phyloP scores from a whole-genome alignment of 148 eudicot genomes.

The Chenopodium suecicum region DNA sequence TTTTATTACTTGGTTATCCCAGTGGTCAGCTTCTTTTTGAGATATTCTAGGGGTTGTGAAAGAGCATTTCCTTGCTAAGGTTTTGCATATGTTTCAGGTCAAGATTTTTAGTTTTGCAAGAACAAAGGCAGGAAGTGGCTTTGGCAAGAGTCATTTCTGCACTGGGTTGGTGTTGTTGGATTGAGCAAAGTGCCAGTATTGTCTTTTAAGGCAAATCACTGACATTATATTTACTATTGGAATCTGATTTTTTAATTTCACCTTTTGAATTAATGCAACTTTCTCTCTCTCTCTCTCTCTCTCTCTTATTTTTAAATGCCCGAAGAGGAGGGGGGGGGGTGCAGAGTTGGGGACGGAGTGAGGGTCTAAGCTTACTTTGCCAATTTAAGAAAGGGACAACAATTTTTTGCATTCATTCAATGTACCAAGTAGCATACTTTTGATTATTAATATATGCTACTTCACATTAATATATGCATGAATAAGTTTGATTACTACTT shows the following conservation, averaged over 20 bases:
- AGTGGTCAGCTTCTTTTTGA: conserved; percentile 11
- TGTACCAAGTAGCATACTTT: background rate
- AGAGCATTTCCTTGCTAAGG: conserved; percentile 18
- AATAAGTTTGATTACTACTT: conserved; percentile 4
- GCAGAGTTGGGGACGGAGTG: background rate
- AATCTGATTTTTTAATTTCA: background rate
- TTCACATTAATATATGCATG: background rate
- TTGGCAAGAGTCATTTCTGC: conserved; percentile 17
- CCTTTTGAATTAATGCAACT: background rate
- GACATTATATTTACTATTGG: conserved; percentile 15
- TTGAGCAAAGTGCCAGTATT: conserved; percentile 20
- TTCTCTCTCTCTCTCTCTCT: background rate
- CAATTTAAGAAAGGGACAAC: background rate
- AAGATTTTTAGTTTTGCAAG: conserved; percentile 19
- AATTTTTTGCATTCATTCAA: background rate
- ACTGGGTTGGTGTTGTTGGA: conserved; percentile 11
- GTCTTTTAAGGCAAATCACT: conserved; percentile 14
- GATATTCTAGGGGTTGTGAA: conserved; percentile 1
- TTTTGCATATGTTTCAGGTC: conserved; percentile 22
- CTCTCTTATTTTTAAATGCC: too few species aligned
- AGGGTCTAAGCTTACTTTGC: background rate
- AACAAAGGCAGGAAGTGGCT: conserved; percentile 24
- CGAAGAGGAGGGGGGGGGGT: too few species aligned
- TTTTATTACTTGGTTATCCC: background rate
- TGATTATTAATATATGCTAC: background rate